Percentiles rank a stretch among this genome's conserved stretches.
These are phyloP conservation scores for Pyrus bretschneideri DNA, from an alignment of 306 rosid species.

Conservation along the genomic window DNA sequence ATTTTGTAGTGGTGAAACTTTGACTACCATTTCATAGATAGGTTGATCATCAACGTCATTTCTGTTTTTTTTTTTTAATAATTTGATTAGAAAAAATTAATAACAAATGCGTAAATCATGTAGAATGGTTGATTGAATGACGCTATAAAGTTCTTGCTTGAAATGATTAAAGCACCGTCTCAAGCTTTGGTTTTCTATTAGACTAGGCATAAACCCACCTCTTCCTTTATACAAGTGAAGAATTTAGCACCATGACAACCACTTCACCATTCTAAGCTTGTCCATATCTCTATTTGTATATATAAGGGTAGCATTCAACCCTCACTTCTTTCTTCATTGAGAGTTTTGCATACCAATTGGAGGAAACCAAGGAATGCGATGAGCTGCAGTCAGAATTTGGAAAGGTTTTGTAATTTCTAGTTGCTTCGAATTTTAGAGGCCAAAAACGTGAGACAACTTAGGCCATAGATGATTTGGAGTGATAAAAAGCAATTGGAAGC, in stretches of 20 bases:
- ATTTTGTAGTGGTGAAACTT: background rate
- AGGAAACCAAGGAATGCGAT: background rate
- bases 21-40: background rate
- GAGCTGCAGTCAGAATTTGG: background rate
- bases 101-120: accelerated
- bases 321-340: background rate
- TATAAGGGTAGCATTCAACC: background rate
- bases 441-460: background rate
- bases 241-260: background rate
- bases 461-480: background rate
- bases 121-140: background rate
- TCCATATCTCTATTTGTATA: background rate
- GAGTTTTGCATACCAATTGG: background rate
- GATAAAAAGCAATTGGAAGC: background rate
- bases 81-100: background rate
- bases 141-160: background rate
- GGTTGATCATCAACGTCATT: background rate
- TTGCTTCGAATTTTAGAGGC: background rate
- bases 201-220: background rate
- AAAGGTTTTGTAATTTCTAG: background rate
- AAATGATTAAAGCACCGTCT: background rate
- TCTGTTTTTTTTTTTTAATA: background rate
- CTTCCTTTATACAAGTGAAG: background rate
- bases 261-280: background rate
- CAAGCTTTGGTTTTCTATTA: background rate